A percentile compares a stretch with the other conserved stretches of the same genome.
Evolutionary conservation across 345 rosid species (phyloP).

Genomic region (Sonneratia alba): DNA sequence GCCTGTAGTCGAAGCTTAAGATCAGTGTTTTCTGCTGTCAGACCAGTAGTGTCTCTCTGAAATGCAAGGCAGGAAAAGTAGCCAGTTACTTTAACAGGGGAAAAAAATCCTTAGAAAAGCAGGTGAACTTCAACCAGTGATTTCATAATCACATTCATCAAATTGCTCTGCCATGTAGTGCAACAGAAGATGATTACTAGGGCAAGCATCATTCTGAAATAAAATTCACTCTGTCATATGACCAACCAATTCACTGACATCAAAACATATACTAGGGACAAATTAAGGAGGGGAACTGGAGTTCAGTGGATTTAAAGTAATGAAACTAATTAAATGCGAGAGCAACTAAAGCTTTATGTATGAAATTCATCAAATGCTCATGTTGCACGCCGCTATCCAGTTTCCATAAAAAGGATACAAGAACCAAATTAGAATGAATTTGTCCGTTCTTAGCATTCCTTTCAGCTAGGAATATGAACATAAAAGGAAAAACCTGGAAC

Average conservation of each 20-base stretch:
- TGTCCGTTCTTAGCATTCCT: not conserved
- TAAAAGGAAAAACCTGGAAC: constrained; percentile 45
- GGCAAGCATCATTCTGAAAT: not conserved
- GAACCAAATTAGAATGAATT: not conserved
- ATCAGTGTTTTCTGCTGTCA: constrained; percentile 80
- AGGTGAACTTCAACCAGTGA: not conserved
- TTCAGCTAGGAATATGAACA: not conserved
- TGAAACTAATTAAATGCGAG: not conserved
- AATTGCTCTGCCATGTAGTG: not conserved
- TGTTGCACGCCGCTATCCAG: not conserved
- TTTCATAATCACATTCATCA: not conserved
- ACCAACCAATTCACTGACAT: not conserved
- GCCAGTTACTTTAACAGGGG: not conserved
- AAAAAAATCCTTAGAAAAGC: not conserved
- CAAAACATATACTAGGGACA: not conserved
- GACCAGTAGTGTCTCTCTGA: constrained; percentile 84
- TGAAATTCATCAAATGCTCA: not conserved
- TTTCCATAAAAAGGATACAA: not conserved
- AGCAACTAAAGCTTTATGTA: not conserved
- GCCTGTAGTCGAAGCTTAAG: constrained; percentile 89
- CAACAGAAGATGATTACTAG: not conserved
- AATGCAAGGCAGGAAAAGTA: constrained; percentile 4
- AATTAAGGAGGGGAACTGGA: not conserved
- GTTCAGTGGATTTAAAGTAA: not conserved
- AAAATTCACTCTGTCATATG: not conserved